Conservation (phyloP, 768 basidiomycete species). For the Suillus placidus region DNA sequence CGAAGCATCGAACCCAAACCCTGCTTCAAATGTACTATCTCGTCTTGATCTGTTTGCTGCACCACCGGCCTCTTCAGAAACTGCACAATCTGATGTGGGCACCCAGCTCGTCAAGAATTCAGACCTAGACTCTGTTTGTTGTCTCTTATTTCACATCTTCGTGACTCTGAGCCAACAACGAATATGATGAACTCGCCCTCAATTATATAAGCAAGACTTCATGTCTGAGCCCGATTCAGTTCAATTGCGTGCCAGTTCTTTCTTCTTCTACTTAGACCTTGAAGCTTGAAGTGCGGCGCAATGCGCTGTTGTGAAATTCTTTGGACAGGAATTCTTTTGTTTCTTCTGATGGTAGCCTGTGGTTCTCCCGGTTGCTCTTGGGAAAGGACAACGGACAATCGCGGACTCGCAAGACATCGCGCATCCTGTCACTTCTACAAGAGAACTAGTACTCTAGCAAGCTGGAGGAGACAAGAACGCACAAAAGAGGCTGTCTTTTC, state of each 20-base stretch:
- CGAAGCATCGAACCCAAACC: slow-evolving; percentile 27
- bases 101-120: slow-evolving; percentile 2
- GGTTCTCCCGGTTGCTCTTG: background rate
- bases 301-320: background rate
- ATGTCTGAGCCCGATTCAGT: too few relatives aligned
- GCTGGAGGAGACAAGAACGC: background rate
- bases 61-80: background rate
- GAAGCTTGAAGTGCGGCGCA: too few relatives aligned
- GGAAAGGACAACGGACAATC: background rate
- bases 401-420: background rate
- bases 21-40: slow-evolving; percentile 3
- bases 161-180: background rate
- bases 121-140: slow-evolving; percentile 2
- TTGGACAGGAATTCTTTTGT: background rate
- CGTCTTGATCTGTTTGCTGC: slow-evolving; percentile 21
- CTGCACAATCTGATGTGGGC: background rate
- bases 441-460: background rate
- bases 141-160: background rate
- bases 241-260: too few relatives aligned
- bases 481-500: background rate
- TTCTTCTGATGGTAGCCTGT: background rate
- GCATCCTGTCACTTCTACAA: background rate
- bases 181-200: too few relatives aligned
- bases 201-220: too few relatives aligned
- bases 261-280: too few relatives aligned